These are phyloP conservation scores for Aspergillus flavus DNA, from an alignment of 2,329 filamentous ascomycete genomes.

Conservation along the genomic window DNA sequence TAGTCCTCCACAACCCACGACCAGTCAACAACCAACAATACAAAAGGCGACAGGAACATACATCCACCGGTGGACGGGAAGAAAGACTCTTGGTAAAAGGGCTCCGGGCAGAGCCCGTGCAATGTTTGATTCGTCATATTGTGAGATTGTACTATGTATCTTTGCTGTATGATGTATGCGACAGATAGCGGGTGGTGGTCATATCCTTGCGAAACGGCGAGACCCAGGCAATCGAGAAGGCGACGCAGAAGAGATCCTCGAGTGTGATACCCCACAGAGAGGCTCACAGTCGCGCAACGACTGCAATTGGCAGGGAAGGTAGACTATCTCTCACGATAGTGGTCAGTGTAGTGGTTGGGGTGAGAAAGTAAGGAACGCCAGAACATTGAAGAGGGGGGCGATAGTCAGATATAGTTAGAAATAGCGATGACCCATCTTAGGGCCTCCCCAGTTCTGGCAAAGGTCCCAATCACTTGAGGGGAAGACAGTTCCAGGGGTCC, in stretches of 20 bases:
- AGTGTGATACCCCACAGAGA: constrained; percentile 22
- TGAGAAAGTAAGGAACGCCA: constrained; percentile 14
- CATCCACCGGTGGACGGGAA: constrained; percentile 68
- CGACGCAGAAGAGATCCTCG: constrained; percentile 3
- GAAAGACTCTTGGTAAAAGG: constrained; percentile 66
- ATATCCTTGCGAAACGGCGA: constrained; percentile 14
- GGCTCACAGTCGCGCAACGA: constrained; percentile 23
- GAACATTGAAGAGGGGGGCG: constrained; percentile 17
- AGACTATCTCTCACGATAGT: not conserved
- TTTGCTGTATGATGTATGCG: constrained; percentile 13
- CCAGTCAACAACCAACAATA: constrained; percentile 10
- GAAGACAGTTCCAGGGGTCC: constrained; percentile 14
- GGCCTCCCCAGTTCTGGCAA: not conserved
- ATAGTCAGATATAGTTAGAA: constrained; percentile 27
- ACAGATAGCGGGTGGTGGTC: constrained; percentile 12
- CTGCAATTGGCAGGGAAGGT: constrained; percentile 12
- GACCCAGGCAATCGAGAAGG: not conserved
- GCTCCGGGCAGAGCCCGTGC: constrained; percentile 62
- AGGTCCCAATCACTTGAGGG: constrained; percentile 6
- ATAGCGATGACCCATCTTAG: constrained; percentile 10
- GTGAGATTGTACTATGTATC: constrained; percentile 4
- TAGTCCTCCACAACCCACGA: constrained; percentile 4
- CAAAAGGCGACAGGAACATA: constrained; percentile 48
- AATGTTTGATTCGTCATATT: constrained; percentile 27
- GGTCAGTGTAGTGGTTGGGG: constrained; percentile 9